Base-by-base conservation (phyloP, 164 flowering plant genomes). In the Cinnamomum micranthum region DNA sequence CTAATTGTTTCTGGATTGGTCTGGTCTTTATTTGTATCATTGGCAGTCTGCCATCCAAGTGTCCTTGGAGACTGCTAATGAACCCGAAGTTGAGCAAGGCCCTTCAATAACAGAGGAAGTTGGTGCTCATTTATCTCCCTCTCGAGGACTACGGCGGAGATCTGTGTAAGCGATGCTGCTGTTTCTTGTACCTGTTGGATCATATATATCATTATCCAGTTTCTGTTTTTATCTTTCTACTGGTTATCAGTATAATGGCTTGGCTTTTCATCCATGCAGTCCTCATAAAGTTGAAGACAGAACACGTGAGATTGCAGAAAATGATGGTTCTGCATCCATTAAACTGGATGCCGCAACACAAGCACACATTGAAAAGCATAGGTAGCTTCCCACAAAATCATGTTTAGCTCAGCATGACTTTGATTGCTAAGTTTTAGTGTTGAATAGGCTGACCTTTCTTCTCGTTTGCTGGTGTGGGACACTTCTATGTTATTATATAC, bases 281-380 rank as follows among this genome's bases (percentile, higher is more conserved):
- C 79, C 82, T 69, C 69, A 82, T 58, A 81, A 76, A 70, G 65
- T 68, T 73, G 87, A 83, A 68, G 88, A 81, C 68, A 80, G 72
- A 77, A 71, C 52, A 70, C 78, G 73, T 31, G 85, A 79, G 68
- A 52, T 71, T 64, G 51, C 59, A 12, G 84, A 79, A 52, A 81
- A 25, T 68, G 85, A 84, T 78, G 27, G 79, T n/a, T 80, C 85
- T 6, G 65, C 60, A 25, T 77, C 88, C 63, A 81, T 89, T 63
- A 89, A 85, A 74, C 76, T 91, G 81, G 95, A 91, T 85, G 84
- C 86, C 51, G 78, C 77, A 4, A 85, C 93, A 15, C 86, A 86
- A 14, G 84, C 82, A 6, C 91, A 86, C 82, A 84, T 91, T 74
- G 92, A 88, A 68, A 91, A 87, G 72, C 93, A 91, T 82, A 88